Base-by-base conservation (phyloP, 176 grass and related monocot species). In the Typha latifolia region DNA sequence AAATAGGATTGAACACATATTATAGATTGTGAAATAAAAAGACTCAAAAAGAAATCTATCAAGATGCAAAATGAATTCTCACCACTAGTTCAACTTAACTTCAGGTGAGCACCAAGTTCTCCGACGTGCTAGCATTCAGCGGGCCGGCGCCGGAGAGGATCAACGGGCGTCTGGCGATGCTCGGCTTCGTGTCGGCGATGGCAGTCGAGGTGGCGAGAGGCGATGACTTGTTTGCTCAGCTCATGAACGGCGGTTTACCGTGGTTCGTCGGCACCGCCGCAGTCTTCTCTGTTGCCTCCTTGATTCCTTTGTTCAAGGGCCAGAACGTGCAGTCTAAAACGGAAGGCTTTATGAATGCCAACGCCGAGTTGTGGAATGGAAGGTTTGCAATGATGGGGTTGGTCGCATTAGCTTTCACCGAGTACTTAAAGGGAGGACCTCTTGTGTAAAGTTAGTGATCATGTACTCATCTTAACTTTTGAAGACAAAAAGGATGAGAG, bases 291-390 rank as follows among this genome's bases (percentile, higher is more conserved):
- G 82, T 37, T 2, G 91, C 91, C 10, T 96, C 91, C 1, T 62
- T 96, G 43, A 82, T 79, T 37, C 91, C 91, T 18, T 31, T 96
- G 64, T 85, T 96, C 15, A 70, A 68, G 3, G 91, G 91, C 0
- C 66, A 76, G 11, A 91, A 11, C 55, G 82, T 70, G 0, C 73
- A 88, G 77, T 65, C n/a, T 8, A 83, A 77, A 66, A 52, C 75
- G 5, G 31, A 37, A 0, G 74, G 55, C 16, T 0, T 91, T 2
- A 79, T 85, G 80, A 86, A 12, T 48, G 82, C 82, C 12, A 64
- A 86, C 47, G 91, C 91, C 1, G 91, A 91, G 87, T 65, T 96
- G 53, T 96, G 91, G 87, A 96, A 96, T 48, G 91, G 91, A 0
- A 74, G 91, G 1, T 73, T 88, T 72, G 91, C 91, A 71, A 96